Base-by-base conservation (phyloP, 2,329 filamentous ascomycete genomes). In the Penicillium sp. region DNA sequence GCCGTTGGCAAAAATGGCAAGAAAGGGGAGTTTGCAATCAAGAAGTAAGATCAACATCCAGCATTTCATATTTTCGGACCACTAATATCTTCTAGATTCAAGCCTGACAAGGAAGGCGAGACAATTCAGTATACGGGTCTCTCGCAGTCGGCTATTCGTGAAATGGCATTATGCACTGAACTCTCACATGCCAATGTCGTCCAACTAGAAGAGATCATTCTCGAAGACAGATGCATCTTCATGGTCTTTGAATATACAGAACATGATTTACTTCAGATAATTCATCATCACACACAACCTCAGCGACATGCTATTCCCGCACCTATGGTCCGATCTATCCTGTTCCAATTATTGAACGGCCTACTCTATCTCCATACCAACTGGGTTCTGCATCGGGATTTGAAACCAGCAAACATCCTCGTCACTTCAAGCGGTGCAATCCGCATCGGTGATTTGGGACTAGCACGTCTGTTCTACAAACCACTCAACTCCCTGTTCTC, bases 211-310 rank as follows among this genome's bases (percentile, higher is more conserved):
- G 94, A 99, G 75, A 97, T 96, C 67, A 96, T 99, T 66, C 81
- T 99, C 3, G 93, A 99, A 76, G 92, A 96, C 74, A 97, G 97
- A 78, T 97, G 92, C 77, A 97, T 99, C 71, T 99, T 92, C 76
- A 99, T 99, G 89, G 92, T 99, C 2, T 97, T 99, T 65, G 94
- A 97, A 73, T 99, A 96, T 72, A 94, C 94, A 62, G 94, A 99
- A 74, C 94, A 99, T 73, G 94, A 99, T 73, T 78, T 99, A 35
- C 80, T 99, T 4, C 94, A 99, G 73, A 97, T 99, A 70, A 97
- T 99, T 63, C 94, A 99, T 71, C 92, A 97, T 70, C 94, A 99
- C 74, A 96, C 90, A 1, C 88, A 96, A 71, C 88, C 92, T 54
- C 87, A 91, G 27, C 83, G 92, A 26, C 90, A 94, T 63, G 88